These are phyloP conservation scores for Camelina neglecta DNA, from an alignment of 345 rosid species.

Conservation along the genomic window DNA sequence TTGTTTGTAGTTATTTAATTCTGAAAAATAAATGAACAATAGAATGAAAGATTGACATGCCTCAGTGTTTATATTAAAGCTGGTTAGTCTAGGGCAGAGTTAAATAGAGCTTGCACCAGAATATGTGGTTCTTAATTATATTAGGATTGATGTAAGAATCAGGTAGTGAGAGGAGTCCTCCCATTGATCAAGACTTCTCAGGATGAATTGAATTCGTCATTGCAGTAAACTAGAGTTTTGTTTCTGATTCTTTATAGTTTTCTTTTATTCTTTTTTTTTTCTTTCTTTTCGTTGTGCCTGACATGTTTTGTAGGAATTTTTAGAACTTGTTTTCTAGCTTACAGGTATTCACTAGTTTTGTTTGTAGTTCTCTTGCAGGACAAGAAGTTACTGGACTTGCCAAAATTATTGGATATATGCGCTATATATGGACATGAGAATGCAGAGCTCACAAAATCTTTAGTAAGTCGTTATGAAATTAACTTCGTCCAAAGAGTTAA, in stretches of 20 bases:
- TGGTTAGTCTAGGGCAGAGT: not conserved
- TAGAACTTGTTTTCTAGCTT: constrained; percentile 16
- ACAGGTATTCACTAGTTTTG: constrained; percentile 54
- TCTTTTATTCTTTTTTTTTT: no score
- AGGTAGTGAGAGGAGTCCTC: not conserved
- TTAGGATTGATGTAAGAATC: not conserved
- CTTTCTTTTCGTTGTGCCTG: not conserved
- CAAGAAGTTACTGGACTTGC: constrained; percentile 82
- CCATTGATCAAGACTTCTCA: constrained; percentile 18
- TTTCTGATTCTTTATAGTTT: not conserved
- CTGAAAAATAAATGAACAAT: not conserved
- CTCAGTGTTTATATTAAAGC: not conserved
- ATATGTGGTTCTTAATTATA: constrained; percentile 15
- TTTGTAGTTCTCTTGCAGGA: constrained; percentile 92
- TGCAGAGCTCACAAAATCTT: constrained; percentile 72
- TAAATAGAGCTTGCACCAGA: constrained; percentile 14
- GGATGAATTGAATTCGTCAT: constrained; percentile 3
- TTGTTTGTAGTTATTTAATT: constrained; percentile 7
- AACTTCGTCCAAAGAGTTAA: constrained; percentile 22
- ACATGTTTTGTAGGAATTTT: constrained; percentile 4
- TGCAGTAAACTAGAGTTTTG: constrained; percentile 18
- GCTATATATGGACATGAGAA: constrained; percentile 94
- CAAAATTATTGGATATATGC: constrained; percentile 90
- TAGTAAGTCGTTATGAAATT: constrained; percentile 54
- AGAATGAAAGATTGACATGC: constrained; percentile 9